A percentile compares a stretch with the other conserved stretches of the same genome.
Evolutionary conservation across 495 filamentous ascomycete species (phyloP).

Genomic region (Aspergillus heteromorphus): DNA sequence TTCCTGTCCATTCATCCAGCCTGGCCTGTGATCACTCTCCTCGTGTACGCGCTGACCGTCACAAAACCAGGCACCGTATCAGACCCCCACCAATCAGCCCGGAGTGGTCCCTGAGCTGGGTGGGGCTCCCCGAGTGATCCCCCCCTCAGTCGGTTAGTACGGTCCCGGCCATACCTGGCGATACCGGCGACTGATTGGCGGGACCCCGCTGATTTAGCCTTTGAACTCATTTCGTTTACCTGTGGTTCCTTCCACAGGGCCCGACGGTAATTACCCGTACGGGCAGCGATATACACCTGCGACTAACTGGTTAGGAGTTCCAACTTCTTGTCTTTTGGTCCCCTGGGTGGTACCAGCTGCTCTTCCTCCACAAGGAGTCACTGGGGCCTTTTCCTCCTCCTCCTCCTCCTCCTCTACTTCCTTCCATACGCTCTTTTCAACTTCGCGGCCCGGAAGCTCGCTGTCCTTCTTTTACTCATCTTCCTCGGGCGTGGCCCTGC

Average conservation of each 20-base stretch:
- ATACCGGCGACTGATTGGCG: conserved; percentile 16
- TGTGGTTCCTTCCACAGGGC: not conserved
- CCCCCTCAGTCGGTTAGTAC: conserved; percentile 2
- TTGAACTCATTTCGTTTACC: conserved; percentile 22
- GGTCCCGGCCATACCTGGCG: not conserved
- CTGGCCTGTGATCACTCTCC: not conserved
- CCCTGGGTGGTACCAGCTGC: not conserved
- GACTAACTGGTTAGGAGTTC: not conserved
- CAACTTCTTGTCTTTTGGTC: not conserved
- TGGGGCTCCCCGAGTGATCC: not conserved
- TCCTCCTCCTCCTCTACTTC: conserved; percentile 8
- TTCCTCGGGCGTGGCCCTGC: conserved; percentile 14
- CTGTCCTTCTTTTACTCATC: conserved; percentile 35
- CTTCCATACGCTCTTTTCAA: conserved; percentile 2
- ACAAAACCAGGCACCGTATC: conserved; percentile 21
- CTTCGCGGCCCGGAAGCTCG: conserved; percentile 26
- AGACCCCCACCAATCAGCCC: conserved; percentile 3
- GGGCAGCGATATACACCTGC: not conserved
- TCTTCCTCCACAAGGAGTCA: not conserved
- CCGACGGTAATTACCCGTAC: conserved; percentile 15
- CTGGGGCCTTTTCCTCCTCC: conserved; percentile 1
- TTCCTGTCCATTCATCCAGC: not conserved
- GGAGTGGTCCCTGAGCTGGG: not conserved
- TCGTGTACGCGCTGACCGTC: conserved; percentile 11
- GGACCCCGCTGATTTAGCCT: conserved; percentile 2